Evolutionary conservation across 192 early-diverging fungal genomes (phyloP), one percentile per base, ranked within the genome.

Genomic region (Umbelopsis sp.): DNA sequence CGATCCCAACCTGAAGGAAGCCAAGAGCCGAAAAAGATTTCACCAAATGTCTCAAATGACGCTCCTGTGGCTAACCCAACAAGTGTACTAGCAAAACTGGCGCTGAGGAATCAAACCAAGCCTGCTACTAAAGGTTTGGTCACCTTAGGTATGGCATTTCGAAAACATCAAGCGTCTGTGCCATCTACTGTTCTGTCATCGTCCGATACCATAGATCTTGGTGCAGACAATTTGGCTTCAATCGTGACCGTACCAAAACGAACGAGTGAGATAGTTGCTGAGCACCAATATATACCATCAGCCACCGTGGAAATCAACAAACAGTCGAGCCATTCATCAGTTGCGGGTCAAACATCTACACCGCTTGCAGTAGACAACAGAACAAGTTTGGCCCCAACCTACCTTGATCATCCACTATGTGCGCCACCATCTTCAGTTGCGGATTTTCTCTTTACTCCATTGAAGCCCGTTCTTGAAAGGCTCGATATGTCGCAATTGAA

Each of bases 351-450:
- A 41, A 6, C 38, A 5, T 4, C 38, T 11, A 41, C 7, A 11
- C 8, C 7, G 5, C 11, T 8, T 17, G 29, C 31, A n/a, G 4
- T 34, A 11, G 4, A 32, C 7, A 59, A 26, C 31, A 31, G 2
- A 20, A 4, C 26, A 62, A 17, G n/a, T 16, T 49, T 49, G n/a
- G 16, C 4, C n/a, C 38, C 21, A n/a, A 8, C 17, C 3, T 24
- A 34, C 20, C 47, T 38, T 50, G 62, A 73, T 8, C 70, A 80
- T 29, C 71, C 79, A 53, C 29, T 78, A 26, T 66, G 62, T 25
- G 82, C 82, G 10, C 54, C 69, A 29, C 82, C 82, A 8, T 83
- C 82, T 20, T 43, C 69, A 14, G 77, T 80, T n/a, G 82, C 82
- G 0, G 44, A 50, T 22, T 75, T 78, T 9, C 45, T 83, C 16